phyloP scores from a whole-genome alignment of 768 basidiomycete genomes.

The Galerina marginata region DNA sequence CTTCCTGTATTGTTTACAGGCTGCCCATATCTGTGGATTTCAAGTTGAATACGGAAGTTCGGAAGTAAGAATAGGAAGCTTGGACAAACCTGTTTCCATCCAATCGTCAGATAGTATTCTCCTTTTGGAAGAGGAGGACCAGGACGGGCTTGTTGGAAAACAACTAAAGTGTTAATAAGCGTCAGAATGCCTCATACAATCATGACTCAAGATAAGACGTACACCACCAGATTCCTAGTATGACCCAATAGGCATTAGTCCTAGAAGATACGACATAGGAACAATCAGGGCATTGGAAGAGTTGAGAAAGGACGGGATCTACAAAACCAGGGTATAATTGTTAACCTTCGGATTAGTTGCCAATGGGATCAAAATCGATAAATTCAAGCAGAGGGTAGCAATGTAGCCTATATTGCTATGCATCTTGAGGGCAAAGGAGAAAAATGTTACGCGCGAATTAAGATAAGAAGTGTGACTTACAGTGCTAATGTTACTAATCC shows the following conservation, averaged over 20 bases:
- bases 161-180: constrained; percentile 49
- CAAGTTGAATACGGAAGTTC: background rate
- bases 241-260: constrained; percentile 77
- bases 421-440: constrained; percentile 42
- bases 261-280: constrained; percentile 35
- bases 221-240: constrained; percentile 91
- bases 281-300: background rate
- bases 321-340: constrained; percentile 79
- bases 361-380: constrained; percentile 73
- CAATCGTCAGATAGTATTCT: constrained; percentile 78
- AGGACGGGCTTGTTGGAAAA: constrained; percentile 84
- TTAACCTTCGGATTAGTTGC: constrained; percentile 63
- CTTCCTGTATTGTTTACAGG: constrained; percentile 74
- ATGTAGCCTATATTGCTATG: constrained; percentile 83
- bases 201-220: constrained; percentile 25
- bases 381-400: constrained; percentile 63
- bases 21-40: constrained; percentile 70
- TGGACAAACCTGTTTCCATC: constrained; percentile 78
- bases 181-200: background rate
- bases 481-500: constrained; percentile 85
- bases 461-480: constrained; percentile 40
- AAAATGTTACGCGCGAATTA: background rate
- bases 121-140: constrained; percentile 81
- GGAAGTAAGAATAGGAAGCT: background rate
- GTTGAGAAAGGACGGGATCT: constrained; percentile 25